Evolutionary conservation across 352 stramenopile species (phyloP).

Genomic region (Phytophthora pluvialis): DNA sequence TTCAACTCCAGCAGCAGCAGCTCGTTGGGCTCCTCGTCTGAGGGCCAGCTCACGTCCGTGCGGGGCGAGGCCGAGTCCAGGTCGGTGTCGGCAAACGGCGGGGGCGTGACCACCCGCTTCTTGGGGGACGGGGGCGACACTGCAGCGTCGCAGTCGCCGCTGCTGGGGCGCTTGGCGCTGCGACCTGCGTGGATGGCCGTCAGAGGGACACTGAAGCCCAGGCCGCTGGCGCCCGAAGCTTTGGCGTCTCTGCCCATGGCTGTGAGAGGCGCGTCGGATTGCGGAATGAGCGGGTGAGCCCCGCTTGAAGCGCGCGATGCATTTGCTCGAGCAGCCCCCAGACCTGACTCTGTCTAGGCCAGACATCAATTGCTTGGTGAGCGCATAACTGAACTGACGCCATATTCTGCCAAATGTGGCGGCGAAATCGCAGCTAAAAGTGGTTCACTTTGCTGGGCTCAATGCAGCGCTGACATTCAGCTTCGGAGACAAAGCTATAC

Average conservation of each 20-base stretch:
- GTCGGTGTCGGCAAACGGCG: slow-evolving; percentile 27
- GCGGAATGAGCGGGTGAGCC: slow-evolving; percentile 20
- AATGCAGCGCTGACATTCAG: no score
- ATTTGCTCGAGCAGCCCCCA: slow-evolving; percentile 3
- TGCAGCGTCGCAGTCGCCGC: not conserved
- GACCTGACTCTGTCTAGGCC: slow-evolving; percentile 7
- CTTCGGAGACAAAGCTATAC: no score
- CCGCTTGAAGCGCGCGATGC: slow-evolving; percentile 20
- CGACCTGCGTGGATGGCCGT: slow-evolving; percentile 15
- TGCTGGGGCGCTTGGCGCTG: slow-evolving; percentile 14
- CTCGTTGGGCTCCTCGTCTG: slow-evolving; percentile 49
- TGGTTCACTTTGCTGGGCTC: no score
- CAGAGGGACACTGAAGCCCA: slow-evolving; percentile 43
- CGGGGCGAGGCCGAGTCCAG: slow-evolving; percentile 40
- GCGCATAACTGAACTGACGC: slow-evolving; percentile 6
- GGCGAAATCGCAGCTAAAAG: not conserved
- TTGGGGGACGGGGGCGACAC: slow-evolving; percentile 40
- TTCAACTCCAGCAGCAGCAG: slow-evolving; percentile 26
- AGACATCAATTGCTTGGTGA: slow-evolving; percentile 16
- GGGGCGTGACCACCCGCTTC: slow-evolving; percentile 49
- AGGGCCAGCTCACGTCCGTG: slow-evolving; percentile 48
- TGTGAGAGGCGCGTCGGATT: no score
- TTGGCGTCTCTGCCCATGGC: slow-evolving; percentile 10
- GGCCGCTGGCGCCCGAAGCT: slow-evolving; percentile 1
- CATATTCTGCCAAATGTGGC: not conserved